Evolutionary conservation across 1,139 yeast species (phyloP).

Genomic region (Hemisphaericaspora subhashii): DNA sequence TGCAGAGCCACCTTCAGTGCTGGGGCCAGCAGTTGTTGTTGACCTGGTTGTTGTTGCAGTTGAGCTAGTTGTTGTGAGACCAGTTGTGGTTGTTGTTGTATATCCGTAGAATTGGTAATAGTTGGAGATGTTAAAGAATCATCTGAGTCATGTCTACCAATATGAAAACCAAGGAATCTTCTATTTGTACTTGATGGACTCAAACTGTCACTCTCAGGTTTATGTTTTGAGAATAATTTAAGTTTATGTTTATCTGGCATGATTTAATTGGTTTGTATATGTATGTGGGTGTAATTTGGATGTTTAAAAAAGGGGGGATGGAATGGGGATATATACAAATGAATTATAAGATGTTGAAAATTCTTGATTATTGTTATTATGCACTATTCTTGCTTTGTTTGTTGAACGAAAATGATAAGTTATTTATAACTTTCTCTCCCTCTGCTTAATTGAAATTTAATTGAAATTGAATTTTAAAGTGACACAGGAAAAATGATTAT

Average conservation of each 20-base stretch:
- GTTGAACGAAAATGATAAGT: no score
- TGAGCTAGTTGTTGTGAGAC: conserved; percentile 2
- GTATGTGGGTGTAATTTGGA: background rate
- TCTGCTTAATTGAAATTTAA: no score
- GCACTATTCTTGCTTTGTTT: no score
- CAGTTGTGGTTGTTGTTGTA: conserved; percentile 6
- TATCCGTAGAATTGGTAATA: conserved; percentile 20
- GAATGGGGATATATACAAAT: no score
- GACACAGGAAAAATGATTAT: no score
- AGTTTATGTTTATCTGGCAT: conserved; percentile 52
- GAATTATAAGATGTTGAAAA: no score
- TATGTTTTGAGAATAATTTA: conserved; percentile 39
- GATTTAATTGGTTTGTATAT: conserved; percentile 1
- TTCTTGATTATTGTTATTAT: no score
- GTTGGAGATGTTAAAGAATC: conserved; percentile 37
- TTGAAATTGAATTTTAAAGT: no score
- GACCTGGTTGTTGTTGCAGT: conserved; percentile 2
- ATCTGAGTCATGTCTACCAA: conserved; percentile 41
- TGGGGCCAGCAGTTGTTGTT: conserved; percentile 6
- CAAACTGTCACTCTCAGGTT: conserved; percentile 23
- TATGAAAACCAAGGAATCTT: conserved; percentile 38
- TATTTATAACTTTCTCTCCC: no score
- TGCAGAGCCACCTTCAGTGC: conserved; percentile 10
- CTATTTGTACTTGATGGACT: conserved; percentile 32
- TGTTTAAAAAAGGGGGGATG: background rate